A percentile compares a stretch with the other conserved stretches of the same genome.
Conservation (phyloP, 768 basidiomycete species). For the Crassisporium funariophilum region DNA sequence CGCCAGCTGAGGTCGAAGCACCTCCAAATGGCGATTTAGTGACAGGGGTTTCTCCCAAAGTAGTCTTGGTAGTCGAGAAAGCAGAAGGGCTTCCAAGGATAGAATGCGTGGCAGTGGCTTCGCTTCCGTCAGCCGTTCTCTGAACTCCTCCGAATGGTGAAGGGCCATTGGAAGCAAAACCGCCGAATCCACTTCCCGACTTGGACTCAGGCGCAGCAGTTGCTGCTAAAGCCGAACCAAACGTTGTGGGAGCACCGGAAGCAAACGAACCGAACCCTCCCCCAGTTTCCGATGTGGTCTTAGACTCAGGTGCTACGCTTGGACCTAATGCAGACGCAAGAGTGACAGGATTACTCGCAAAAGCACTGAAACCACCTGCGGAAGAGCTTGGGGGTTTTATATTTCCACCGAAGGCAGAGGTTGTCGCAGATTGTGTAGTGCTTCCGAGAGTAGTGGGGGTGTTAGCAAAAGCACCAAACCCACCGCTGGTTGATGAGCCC, state of each 20-base stretch:
- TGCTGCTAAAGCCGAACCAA: slow-evolving; percentile 3
- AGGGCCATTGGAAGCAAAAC: not conserved
- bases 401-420: not conserved
- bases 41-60: no score
- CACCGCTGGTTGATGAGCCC: slow-evolving; percentile 15
- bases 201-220: not conserved
- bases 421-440: slow-evolving; percentile 4
- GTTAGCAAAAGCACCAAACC: slow-evolving; percentile 24
- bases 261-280: slow-evolving; percentile 31
- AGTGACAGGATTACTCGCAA: slow-evolving; percentile 24
- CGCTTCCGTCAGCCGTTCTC: no score
- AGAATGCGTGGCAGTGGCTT: slow-evolving; percentile 5
- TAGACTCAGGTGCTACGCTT: not conserved
- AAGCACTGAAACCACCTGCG: slow-evolving; percentile 20
- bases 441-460: slow-evolving; percentile 13
- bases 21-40: slow-evolving; percentile 3
- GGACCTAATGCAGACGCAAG: slow-evolving; percentile 28
- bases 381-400: slow-evolving; percentile 2
- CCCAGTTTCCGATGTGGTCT: slow-evolving; percentile 7
- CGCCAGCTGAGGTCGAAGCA: not conserved
- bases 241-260: slow-evolving; percentile 28
- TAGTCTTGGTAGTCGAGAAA: no score
- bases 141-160: slow-evolving; percentile 13
- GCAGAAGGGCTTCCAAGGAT: not conserved
- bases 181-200: slow-evolving; percentile 7